A percentile compares a stretch with the other conserved stretches of the same genome.
These are phyloP conservation scores for Lactarius akahatsu DNA, from an alignment of 768 basidiomycete species.

Conservation along the genomic window DNA sequence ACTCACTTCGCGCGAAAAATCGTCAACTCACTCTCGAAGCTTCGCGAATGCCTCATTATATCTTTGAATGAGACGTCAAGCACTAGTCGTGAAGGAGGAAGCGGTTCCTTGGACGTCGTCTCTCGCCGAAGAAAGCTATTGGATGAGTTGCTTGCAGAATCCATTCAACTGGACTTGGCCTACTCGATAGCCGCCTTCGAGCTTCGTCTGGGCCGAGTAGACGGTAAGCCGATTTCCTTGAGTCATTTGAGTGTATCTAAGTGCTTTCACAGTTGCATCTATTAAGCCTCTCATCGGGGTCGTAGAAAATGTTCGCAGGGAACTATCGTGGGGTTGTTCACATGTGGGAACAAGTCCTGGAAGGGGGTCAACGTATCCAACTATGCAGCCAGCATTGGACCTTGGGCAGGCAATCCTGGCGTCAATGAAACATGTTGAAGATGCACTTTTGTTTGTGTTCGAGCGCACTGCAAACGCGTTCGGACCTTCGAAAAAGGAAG, in stretches of 20 bases:
- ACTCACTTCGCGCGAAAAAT: conserved; percentile 45
- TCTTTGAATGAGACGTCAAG: conserved; percentile 35
- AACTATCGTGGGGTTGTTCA: conserved; percentile 45
- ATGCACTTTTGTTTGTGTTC: conserved; percentile 31
- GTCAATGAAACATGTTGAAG: conserved; percentile 39
- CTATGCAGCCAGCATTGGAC: conserved; percentile 35
- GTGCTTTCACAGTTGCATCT: conserved; percentile 37
- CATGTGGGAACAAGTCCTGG: conserved; percentile 25
- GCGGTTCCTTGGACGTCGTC: conserved; percentile 24
- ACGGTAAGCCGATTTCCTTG: conserved; percentile 35
- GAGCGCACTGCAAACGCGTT: conserved; percentile 34
- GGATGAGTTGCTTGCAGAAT: conserved; percentile 37
- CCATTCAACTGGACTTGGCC: conserved; percentile 41
- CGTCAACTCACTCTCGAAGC: conserved; percentile 36
- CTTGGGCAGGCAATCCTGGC: conserved; percentile 40
- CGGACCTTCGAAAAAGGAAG: conserved; percentile 23
- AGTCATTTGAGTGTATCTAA: conserved; percentile 14
- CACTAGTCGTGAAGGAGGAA: conserved; percentile 23
- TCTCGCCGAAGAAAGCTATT: conserved; percentile 29
- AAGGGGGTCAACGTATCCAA: conserved; percentile 25
- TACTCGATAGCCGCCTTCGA: conserved; percentile 50
- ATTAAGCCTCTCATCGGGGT: conserved; percentile 45
- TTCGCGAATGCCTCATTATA: conserved; percentile 38
- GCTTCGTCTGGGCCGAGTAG: conserved; percentile 44
- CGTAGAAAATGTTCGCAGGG: conserved; percentile 47